A percentile compares a stretch with the other conserved stretches of the same genome.
Evolutionary conservation across 78 protist species (phyloP).

Genomic region (Tieghemostelium lacteum): DNA sequence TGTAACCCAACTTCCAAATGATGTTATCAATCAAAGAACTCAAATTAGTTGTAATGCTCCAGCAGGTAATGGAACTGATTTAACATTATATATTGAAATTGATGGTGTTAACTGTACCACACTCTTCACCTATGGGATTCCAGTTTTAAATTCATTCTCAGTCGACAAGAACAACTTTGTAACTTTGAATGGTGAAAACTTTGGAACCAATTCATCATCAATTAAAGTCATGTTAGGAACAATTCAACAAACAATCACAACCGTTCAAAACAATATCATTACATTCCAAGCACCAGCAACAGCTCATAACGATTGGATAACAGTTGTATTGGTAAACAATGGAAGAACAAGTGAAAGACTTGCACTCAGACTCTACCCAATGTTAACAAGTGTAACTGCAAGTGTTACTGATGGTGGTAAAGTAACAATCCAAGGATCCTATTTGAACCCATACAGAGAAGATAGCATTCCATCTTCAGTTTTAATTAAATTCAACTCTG

Average conservation of each 20-base stretch:
- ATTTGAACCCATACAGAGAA: background rate
- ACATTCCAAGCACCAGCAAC: background rate
- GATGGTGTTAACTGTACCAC: background rate
- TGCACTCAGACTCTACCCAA: too few species aligned
- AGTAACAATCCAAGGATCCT: background rate
- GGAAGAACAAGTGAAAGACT: too few species aligned
- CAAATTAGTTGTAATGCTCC: background rate
- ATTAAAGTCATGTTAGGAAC: background rate
- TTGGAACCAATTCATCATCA: background rate
- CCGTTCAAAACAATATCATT: background rate
- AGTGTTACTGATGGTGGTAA: too few species aligned
- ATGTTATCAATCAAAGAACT: background rate
- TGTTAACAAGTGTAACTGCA: too few species aligned
- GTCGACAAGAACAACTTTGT: background rate
- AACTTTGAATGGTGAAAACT: background rate
- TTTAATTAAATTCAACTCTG: background rate
- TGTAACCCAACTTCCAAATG: background rate
- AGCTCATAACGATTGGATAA: background rate
- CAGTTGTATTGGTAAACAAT: too few species aligned
- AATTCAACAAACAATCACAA: background rate
- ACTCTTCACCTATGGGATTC: constrained; percentile 13
- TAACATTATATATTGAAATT: background rate
- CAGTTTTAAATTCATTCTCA: background rate
- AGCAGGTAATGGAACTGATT: constrained; percentile 2
- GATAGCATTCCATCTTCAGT: background rate